Evolutionary conservation across 768 basidiomycete species (phyloP), one percentile per base, ranked within the genome.

Genomic region (Trametes coccinea): DNA sequence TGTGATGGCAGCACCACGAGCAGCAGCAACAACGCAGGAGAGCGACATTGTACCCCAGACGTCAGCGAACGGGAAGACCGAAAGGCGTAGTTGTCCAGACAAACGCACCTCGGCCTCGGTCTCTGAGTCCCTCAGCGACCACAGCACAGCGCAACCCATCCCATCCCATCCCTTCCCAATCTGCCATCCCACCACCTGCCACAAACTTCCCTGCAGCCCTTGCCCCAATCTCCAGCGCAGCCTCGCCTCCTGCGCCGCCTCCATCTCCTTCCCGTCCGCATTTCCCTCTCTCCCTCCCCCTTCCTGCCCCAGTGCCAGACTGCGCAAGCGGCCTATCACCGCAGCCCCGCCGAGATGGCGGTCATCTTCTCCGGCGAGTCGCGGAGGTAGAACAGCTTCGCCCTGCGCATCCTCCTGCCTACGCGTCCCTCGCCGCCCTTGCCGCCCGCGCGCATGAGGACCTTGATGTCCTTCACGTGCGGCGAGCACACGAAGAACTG

Each of bases 291-390:
- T 43, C 53, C 9, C n/a, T 40, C 29, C 37, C 27, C n/a, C 39
- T 41, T 53, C 47, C 22, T 29, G 16, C 29, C 22, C 47, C 5
- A 13, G 5, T 10, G 29, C 47, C 4, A 27, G 29, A 43, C 50
- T 34, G 47, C 11, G 60, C 56, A 39, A 50, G 41, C 41, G 41
- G 41, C 14, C 41, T 43, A 43, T 63, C 68, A 65, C 27, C 71
- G 71, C 65, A 80, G 73, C 69, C 75, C 81, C 68, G 75, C 85
- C 78, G 84, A 78, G 64, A 92, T 84, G 70, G 83, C 80, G 59
- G 84, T 85, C 93, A 94, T 93, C 80, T 92, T 92, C 64, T 89
- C 87, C 50, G 92, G 89, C 33, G 89, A 82, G 73, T 92, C 85
- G 67, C 92, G 80, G 66, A 94, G 78, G 76, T 90, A 94, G 79